Conservation (phyloP, 768 basidiomycete species). For the Hypsizygus marmoreus region DNA sequence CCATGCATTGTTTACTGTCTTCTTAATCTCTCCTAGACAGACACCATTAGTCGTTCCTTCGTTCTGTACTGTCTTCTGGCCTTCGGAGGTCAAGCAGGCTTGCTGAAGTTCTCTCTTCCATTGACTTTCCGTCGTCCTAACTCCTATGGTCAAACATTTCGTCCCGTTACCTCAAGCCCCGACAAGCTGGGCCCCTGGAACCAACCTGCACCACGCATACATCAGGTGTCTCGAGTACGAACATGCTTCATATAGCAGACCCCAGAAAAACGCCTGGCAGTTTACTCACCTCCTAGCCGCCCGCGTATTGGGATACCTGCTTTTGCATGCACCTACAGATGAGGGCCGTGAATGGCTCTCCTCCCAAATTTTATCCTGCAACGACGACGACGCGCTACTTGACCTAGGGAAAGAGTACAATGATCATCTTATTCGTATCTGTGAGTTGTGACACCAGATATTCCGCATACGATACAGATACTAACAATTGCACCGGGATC, state of each 20-base stretch:
- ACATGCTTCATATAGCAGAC: background rate
- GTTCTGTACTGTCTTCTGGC: too few relatives aligned
- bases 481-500: too few relatives aligned
- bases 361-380: background rate
- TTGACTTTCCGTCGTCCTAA: too few relatives aligned
- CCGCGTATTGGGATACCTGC: background rate
- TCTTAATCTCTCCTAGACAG: too few relatives aligned
- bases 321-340: background rate
- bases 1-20: too few relatives aligned
- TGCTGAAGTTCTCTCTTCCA: too few relatives aligned
- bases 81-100: too few relatives aligned
- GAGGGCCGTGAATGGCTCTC: background rate
- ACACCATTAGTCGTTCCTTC: too few relatives aligned
- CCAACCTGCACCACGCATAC: too few relatives aligned
- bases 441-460: background rate
- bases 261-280: background rate
- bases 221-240: background rate
- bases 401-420: background rate
- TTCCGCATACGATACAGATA: background rate
- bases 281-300: background rate
- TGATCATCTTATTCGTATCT: background rate
- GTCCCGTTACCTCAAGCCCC: too few relatives aligned
- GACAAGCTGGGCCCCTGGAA: too few relatives aligned
- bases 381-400: background rate
- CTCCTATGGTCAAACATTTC: too few relatives aligned